Evolutionary conservation across 2,329 filamentous ascomycete genomes (phyloP).

Genomic region (Aureobasidium subglaciale): DNA sequence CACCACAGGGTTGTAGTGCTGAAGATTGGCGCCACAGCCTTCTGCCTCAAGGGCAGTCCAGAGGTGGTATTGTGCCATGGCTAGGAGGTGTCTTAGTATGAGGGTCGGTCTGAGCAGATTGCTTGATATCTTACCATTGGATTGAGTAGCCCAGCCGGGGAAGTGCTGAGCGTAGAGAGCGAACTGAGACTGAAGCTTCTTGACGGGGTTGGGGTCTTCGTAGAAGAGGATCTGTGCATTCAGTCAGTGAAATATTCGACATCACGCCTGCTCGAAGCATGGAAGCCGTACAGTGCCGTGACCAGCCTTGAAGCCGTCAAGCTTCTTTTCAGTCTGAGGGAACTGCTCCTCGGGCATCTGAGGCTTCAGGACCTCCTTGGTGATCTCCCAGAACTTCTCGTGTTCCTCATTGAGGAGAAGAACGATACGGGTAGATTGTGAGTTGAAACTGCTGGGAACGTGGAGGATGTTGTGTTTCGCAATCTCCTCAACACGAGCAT

Average conservation of each 20-base stretch:
- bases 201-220: conserved; percentile 64
- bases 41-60: conserved; percentile 81
- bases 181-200: conserved; percentile 61
- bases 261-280: neutral
- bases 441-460: conserved; percentile 81
- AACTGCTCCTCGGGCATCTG: conserved; percentile 62
- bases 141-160: conserved; percentile 57
- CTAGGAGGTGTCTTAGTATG: conserved; percentile 53
- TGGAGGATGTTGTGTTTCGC: conserved; percentile 54
- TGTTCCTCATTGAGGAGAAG: conserved; percentile 77
- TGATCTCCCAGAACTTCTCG: conserved; percentile 78
- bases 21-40: conserved; percentile 79
- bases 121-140: neutral
- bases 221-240: conserved; percentile 63
- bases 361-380: conserved; percentile 55
- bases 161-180: conserved; percentile 73
- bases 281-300: conserved; percentile 63
- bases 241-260: neutral
- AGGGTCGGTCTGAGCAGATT: neutral
- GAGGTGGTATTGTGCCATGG: conserved; percentile 72
- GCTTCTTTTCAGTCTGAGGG: conserved; percentile 44
- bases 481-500: conserved; percentile 57
- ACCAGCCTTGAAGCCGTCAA: conserved; percentile 58
- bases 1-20: conserved; percentile 82
- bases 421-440: conserved; percentile 70